Evolutionary conservation across 371 early-diverging fungal species (phyloP).

Genomic region (Apophysomyces elegans): DNA sequence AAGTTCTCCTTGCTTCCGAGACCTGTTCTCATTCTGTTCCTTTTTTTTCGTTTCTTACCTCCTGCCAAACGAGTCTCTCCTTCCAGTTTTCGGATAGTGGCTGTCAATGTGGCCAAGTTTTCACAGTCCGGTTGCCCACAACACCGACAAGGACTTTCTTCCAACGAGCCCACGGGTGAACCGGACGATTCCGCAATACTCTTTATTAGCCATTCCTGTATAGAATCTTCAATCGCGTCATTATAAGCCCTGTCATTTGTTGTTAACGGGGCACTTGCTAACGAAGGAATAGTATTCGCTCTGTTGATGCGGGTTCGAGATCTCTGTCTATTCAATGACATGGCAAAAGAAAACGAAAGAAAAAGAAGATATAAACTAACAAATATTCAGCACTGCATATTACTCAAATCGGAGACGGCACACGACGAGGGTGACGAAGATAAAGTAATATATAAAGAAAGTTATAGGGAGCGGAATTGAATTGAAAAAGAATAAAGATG

Average conservation of each 20-base stretch:
- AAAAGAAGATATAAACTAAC: not conserved
- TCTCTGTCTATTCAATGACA: slow-evolving; percentile 8
- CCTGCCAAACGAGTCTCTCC: slow-evolving; percentile 45
- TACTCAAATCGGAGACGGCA: slow-evolving; percentile 11
- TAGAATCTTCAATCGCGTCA: slow-evolving; percentile 35
- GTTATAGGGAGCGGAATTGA: not conserved
- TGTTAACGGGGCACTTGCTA: slow-evolving; percentile 3
- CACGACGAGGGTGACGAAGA: slow-evolving; percentile 1
- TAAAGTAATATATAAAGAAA: not conserved
- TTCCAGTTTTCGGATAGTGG: slow-evolving; percentile 38
- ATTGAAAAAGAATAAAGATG: not conserved
- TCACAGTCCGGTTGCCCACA: slow-evolving; percentile 35
- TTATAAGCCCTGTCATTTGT: slow-evolving; percentile 4
- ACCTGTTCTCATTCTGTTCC: not conserved
- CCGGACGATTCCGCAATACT: slow-evolving; percentile 25
- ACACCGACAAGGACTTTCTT: slow-evolving; percentile 31
- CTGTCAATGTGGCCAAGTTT: slow-evolving; percentile 27
- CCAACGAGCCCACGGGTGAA: slow-evolving; percentile 22
- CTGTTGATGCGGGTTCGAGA: slow-evolving; percentile 7
- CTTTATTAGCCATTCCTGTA: slow-evolving; percentile 44
- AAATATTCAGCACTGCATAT: slow-evolving; percentile 8
- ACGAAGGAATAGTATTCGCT: slow-evolving; percentile 4
- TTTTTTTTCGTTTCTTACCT: slow-evolving; percentile 27
- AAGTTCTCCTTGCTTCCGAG: not conserved
- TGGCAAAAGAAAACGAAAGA: not conserved